phyloP scores from a whole-genome alignment of 768 basidiomycete species.

The Symmetrospora coprosmae region DNA sequence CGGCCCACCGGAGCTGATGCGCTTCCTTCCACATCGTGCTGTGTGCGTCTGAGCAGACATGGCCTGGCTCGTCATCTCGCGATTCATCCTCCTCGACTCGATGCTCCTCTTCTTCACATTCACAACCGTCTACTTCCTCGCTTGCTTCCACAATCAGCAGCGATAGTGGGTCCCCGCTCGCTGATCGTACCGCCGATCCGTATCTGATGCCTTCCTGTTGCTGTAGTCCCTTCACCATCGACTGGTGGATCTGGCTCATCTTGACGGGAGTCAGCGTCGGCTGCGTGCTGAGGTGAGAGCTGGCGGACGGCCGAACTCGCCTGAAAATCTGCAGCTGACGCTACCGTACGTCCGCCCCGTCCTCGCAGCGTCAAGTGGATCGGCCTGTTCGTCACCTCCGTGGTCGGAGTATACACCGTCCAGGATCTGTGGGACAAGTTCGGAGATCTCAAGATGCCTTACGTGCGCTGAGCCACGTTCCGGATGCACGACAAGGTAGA shows the following conservation, averaged over 20 bases:
- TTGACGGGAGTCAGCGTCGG: slow-evolving; percentile 90
- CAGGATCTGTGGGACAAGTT: slow-evolving; percentile 99
- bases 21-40: too few relatives aligned
- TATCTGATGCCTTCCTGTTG: slow-evolving; percentile 13
- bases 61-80: slow-evolving; percentile 89
- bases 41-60: too few relatives aligned
- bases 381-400: slow-evolving; percentile 82
- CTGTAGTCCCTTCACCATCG: slow-evolving; percentile 70
- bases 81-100: slow-evolving; percentile 93
- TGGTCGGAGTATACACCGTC: slow-evolving; percentile 89
- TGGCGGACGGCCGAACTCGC: too few relatives aligned
- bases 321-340: neutral
- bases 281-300: slow-evolving; percentile 66
- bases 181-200: neutral
- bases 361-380: slow-evolving; percentile 75
- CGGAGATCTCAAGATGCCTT: slow-evolving; percentile 80
- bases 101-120: slow-evolving; percentile 99
- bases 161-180: slow-evolving; percentile 51
- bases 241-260: slow-evolving; percentile 96
- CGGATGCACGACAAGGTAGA: neutral
- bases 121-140: slow-evolving; percentile 82
- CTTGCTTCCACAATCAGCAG: slow-evolving; percentile 95
- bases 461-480: slow-evolving; percentile 45
- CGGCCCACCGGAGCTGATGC: too few relatives aligned
- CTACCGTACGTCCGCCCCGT: neutral